Base-by-base conservation (phyloP, 768 basidiomycete genomes). In the Chiua virens region DNA sequence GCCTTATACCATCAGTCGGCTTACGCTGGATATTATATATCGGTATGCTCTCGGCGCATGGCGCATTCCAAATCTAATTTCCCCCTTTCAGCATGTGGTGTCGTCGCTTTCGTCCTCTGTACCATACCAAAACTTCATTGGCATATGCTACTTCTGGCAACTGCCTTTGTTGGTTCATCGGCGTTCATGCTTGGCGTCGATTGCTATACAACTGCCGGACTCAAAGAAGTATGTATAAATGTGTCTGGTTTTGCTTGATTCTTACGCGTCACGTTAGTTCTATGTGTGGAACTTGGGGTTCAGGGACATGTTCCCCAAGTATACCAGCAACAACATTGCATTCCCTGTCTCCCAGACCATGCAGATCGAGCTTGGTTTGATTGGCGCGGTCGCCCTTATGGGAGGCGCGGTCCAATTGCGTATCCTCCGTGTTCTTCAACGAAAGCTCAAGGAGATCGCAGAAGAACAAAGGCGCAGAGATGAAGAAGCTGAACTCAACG, bases 211-310 rank as follows among this genome's bases (percentile, higher is more conserved):
- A 88, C 90, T 17, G 91, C 89, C 7, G 90, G 89, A 20, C 78
- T 98, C 47, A 98, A 98, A 74, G 94, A 97, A 83, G 92, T 89
- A 58, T 71, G 71, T 54, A 43, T 28, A 11, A 18, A 13, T 20
- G 35, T 30, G 47, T 42, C 18, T 23, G 4, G 7, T 35, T 27
- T 44, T 14, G 22, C 14, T n/a, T 8, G 47, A 23, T 55, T 56
- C 54, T 61, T 44, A 59, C 54, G 22, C 52, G 51, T 46, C 32
- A 20, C 46, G 25, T 45, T 54, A 96, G 91, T 97, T 97, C 72
- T 98, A 97, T 71, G 75, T 97, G 45, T 97, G 89, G 85, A 98
- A 97, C 67, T 75, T 98, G 45, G 96, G 96, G 36, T 97, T 94
- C 72, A 77, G 73, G 3, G 61, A 73, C 5, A 71, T 98, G 25